phyloP scores from a whole-genome alignment of 83 land plant species.

The Thuja plicata region DNA sequence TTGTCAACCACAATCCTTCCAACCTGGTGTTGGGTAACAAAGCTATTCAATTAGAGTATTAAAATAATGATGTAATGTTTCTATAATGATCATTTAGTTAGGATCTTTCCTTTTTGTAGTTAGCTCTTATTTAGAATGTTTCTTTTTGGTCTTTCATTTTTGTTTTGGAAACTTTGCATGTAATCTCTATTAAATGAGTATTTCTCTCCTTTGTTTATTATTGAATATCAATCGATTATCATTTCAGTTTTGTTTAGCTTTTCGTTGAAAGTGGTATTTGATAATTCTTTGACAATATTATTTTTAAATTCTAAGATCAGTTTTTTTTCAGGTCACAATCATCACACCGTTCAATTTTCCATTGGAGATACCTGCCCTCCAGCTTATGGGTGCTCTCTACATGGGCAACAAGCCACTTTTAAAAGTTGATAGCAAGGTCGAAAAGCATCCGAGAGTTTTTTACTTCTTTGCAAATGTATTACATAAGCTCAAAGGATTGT shows the following conservation, averaged over 20 bases:
- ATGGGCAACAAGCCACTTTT: conserved; percentile 98
- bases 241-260: background rate
- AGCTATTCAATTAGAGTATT: too few relatives aligned
- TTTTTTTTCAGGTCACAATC: conserved; percentile 69
- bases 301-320: background rate
- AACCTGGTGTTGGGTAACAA: too few relatives aligned
- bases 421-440: conserved; percentile 99
- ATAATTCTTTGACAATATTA: background rate
- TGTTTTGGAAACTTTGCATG: too few relatives aligned
- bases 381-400: conserved; percentile 97
- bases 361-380: conserved; percentile 79
- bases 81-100: too few relatives aligned
- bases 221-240: too few relatives aligned
- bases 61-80: too few relatives aligned
- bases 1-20: too few relatives aligned
- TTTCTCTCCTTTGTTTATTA: too few relatives aligned
- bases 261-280: background rate
- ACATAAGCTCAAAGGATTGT: background rate
- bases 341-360: conserved; percentile 92
- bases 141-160: too few relatives aligned
- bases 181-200: too few relatives aligned
- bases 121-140: too few relatives aligned
- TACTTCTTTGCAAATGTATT: background rate
- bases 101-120: too few relatives aligned
- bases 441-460: background rate